Percentiles rank a stretch among this genome's conserved stretches.
Conservation (phyloP, 2,329 filamentous ascomycete genomes). For the Neophaeococcomyces mojaviensis region DNA sequence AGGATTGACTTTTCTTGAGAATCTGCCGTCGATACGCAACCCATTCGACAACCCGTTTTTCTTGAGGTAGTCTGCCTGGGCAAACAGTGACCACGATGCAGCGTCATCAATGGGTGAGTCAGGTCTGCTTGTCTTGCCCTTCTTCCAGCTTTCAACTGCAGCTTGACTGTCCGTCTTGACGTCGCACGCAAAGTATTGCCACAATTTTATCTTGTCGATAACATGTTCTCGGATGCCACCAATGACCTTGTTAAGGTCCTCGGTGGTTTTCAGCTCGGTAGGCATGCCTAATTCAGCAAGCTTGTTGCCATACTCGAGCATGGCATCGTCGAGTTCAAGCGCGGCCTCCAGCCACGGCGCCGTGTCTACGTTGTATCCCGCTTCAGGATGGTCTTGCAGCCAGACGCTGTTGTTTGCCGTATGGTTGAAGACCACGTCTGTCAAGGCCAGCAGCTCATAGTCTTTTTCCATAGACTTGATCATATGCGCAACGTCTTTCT, state of each 20-base stretch:
- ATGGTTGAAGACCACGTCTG: conserved; percentile 96
- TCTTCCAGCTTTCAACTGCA: conserved; percentile 64
- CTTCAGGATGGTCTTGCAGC: conserved; percentile 89
- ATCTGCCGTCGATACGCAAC: conserved; percentile 73
- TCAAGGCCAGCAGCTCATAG: conserved; percentile 77
- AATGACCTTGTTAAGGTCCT: conserved; percentile 76
- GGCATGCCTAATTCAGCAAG: conserved; percentile 65
- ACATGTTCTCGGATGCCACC: conserved; percentile 74
- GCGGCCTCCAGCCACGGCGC: conserved; percentile 64
- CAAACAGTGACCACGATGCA: conserved; percentile 48
- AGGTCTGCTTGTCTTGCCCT: conserved; percentile 50
- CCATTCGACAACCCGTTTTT: conserved; percentile 62
- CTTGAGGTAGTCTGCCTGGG: conserved; percentile 54
- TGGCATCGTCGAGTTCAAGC: conserved; percentile 67
- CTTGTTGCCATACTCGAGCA: conserved; percentile 58
- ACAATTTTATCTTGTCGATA: conserved; percentile 68
- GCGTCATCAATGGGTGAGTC: conserved; percentile 46
- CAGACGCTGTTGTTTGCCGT: conserved; percentile 93
- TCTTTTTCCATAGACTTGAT: conserved; percentile 75
- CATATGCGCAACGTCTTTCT: conserved; percentile 70
- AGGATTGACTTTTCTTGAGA: conserved; percentile 64
- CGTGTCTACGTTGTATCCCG: conserved; percentile 87
- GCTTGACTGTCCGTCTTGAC: conserved; percentile 64
- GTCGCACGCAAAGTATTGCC: conserved; percentile 88
- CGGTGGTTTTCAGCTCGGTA: conserved; percentile 59